Evolutionary conservation across 1,284 basidiomycete species (phyloP), one percentile per base, ranked within the genome.

Genomic region (Porogramme epimiltina): DNA sequence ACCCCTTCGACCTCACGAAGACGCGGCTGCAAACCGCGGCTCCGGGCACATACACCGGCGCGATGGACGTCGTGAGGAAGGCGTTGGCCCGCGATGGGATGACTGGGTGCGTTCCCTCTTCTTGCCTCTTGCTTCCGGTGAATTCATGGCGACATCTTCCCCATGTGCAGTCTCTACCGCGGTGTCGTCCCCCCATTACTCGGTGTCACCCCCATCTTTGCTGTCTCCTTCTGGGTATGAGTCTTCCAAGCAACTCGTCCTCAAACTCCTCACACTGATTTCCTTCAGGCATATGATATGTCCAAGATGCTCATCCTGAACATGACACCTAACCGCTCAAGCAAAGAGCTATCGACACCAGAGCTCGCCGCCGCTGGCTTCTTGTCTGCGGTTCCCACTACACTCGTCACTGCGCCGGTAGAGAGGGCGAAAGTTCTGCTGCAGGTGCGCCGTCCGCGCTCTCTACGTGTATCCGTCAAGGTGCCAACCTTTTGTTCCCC

Each of bases 181-280:
- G 96, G 96, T 34, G 95, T 99, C 75, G 90, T 96, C 3, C 96
- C 97, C 23, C 97, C 97, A 45, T 75, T 99, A 57, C 77, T 98
- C 33, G 97, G 97, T 48, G 95, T 99, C 26, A 98, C 97, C 2
- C 97, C 97, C 43, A 99, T 99, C 68, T 99, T 99, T 68, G 97
- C 97, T 13, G 78, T 99, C 41, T 98, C 95, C 3, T 99, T 99
- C 79, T 98, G 95, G 95, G 93, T n/a, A n/a, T 93, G 68, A 56
- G 81, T 67, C 33, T 24, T 48, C 45, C 20, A 45, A 28, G 33
- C 48, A 24, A 43, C 11, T 26, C 0, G 4, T 28, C 31, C 22
- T 23, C 37, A 22, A 4, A 15, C 25, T 13, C 8, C 5, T 3
- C n/a, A 33, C 18, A 6, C 15, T 36, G n/a, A 48, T 40, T 52